Evolutionary conservation across 768 basidiomycete genomes (phyloP), one percentile per base, ranked within the genome.

Genomic region (Russula sp.): DNA sequence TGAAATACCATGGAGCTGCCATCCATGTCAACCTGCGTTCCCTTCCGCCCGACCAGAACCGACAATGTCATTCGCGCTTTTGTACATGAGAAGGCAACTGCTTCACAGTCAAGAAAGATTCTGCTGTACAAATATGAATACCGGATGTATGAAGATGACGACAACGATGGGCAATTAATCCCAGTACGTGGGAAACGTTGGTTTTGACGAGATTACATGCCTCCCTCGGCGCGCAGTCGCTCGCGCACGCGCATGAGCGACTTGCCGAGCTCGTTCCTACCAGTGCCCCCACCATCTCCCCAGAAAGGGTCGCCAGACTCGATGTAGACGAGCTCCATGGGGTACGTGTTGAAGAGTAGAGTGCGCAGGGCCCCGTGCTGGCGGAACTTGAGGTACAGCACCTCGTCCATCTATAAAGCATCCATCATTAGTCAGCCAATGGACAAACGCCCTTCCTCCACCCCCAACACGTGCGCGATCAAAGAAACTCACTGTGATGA

Each of bases 221-320:
- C 39, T 8, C 2, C 56, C 34, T 27, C 22, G 22, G 22, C 22
- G 22, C 22, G 22, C 22, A 27, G 22, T 27, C 22, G 22, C 1
- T 27, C 22, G 22, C 22, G 22, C 22, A 27, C 22, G 22, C 22
- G 22, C 22, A 27, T 2, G 22, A 27, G 22, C 77, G 82, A 76
- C 59, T 77, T 79, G 0, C 89, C 89, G 14, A 91, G 81, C 66
- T 85, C 74, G 70, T 91, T 91, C 40, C 71, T 68, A 8, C 86
- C 88, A 10, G 75, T 70, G 1, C 80, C 82, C 4, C 73, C 68
- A 1, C 85, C 87, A 13, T 80, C 79, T 4, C 89, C 88, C 88
- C 88, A 90, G 69, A 82, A 86, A n/a, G 70, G 39, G 70, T 91
- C 87, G 0, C 73, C 71, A 1, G 74, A 70, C 67, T 86, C 84